A percentile compares a stretch with the other conserved stretches of the same genome.
These are phyloP conservation scores for Penicillium goetzii DNA, from an alignment of 495 filamentous ascomycete genomes.

Conservation along the genomic window DNA sequence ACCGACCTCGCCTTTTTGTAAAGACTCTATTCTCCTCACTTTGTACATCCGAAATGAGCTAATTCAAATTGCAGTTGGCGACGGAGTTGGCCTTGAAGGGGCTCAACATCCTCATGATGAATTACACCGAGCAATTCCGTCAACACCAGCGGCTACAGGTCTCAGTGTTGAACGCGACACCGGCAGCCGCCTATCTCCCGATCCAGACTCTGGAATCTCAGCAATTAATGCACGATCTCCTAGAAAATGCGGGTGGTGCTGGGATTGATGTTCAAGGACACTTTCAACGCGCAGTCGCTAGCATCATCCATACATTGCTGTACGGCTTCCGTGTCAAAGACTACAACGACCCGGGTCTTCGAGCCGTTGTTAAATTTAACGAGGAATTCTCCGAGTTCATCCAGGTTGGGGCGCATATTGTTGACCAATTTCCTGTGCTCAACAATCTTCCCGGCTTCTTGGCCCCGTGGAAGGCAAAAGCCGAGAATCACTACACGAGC, in stretches of 20 bases:
- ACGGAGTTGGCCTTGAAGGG: constrained; percentile 24
- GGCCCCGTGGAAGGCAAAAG: constrained; percentile 28
- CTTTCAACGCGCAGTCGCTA: constrained; percentile 23
- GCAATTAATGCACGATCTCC: constrained; percentile 1
- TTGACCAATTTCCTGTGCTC: constrained; percentile 27
- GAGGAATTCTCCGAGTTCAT: constrained; percentile 25
- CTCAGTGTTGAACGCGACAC: constrained; percentile 24
- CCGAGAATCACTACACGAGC: constrained; percentile 22
- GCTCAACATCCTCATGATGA: constrained; percentile 30
- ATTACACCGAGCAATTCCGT: constrained; percentile 27
- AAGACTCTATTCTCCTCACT: neutral
- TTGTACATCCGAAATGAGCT: neutral
- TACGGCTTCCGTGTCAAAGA: constrained; percentile 27
- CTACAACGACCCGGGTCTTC: constrained; percentile 20
- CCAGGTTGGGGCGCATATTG: constrained; percentile 20
- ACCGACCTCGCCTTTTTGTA: constrained; percentile 13
- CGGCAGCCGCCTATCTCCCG: constrained; percentile 24
- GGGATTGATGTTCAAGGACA: constrained; percentile 1
- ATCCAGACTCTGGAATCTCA: constrained; percentile 18
- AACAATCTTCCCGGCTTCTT: constrained; percentile 26
- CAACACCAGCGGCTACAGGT: constrained; percentile 26
- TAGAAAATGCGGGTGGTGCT: neutral
- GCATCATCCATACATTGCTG: constrained; percentile 26
- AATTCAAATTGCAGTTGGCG: constrained; percentile 18
- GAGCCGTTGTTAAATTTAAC: constrained; percentile 20